Conservation (phyloP, 2,329 filamentous ascomycete species). For the Trichoderma guizhouense region DNA sequence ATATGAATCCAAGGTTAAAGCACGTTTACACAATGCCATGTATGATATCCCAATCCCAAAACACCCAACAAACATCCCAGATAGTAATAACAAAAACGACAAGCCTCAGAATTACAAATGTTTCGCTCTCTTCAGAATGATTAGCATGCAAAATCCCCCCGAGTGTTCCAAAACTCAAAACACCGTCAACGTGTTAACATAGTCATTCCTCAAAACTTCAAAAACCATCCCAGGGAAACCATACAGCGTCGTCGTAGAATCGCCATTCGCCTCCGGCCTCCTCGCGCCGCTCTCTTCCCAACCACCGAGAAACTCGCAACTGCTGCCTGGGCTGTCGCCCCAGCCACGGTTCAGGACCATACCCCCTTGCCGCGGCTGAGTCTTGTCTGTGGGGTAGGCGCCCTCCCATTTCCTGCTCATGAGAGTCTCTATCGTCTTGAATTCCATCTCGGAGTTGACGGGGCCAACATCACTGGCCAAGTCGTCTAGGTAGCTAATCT, state of each 20-base stretch:
- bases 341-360: slow-evolving; percentile 91
- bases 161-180: slow-evolving; percentile 52
- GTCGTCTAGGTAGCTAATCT: slow-evolving; percentile 58
- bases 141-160: not conserved
- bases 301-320: slow-evolving; percentile 77
- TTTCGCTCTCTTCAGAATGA: not conserved
- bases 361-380: slow-evolving; percentile 55
- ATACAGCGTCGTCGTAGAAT: slow-evolving; percentile 76
- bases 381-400: slow-evolving; percentile 55
- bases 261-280: slow-evolving; percentile 52
- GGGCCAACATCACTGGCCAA: slow-evolving; percentile 38
- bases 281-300: slow-evolving; percentile 72
- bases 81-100: not conserved
- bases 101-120: not conserved
- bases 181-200: slow-evolving; percentile 83
- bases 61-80: not conserved
- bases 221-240: slow-evolving; percentile 93
- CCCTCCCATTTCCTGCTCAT: slow-evolving; percentile 69
- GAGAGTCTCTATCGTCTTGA: slow-evolving; percentile 65
- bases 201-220: slow-evolving; percentile 90
- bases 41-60: not conserved
- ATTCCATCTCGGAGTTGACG: slow-evolving; percentile 73
- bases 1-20: not conserved
- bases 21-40: not conserved
- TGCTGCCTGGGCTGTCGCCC: slow-evolving; percentile 88